Conservation (phyloP, 257 asterid genomes). For the Eucommia ulmoides region DNA sequence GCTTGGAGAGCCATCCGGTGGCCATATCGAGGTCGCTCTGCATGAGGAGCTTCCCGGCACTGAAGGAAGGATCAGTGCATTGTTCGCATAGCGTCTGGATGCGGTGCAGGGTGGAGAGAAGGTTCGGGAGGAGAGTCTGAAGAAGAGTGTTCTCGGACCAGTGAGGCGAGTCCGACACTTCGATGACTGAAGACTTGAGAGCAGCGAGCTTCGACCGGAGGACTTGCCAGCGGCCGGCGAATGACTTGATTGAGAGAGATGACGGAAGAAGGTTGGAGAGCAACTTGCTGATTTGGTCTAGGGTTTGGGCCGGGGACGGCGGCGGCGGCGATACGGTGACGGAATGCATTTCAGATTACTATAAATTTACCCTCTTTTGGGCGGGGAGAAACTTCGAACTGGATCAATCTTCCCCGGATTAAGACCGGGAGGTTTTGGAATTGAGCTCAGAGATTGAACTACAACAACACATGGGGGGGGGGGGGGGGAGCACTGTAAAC, state of each 20-base stretch:
- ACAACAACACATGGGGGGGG: no score
- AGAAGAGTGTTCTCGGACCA: constrained; percentile 72
- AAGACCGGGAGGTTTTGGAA: no score
- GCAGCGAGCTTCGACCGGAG: constrained; percentile 51
- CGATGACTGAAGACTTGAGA: constrained; percentile 32
- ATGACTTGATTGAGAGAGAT: constrained; percentile 36
- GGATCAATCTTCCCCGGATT: no score
- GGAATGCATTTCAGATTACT: constrained; percentile 19
- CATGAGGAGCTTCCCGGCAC: constrained; percentile 81
- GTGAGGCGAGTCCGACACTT: constrained; percentile 51
- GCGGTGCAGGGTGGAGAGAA: constrained; percentile 51
- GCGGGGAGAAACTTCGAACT: no score
- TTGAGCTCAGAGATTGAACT: no score
- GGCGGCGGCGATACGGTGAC: constrained; percentile 24
- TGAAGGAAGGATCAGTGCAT: constrained; percentile 33
- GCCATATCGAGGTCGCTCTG: constrained; percentile 98
- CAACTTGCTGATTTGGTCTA: constrained; percentile 21
- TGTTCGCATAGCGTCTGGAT: constrained; percentile 32
- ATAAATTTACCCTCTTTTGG: constrained; percentile 17
- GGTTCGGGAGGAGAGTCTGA: constrained; percentile 37
- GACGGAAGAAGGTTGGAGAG: constrained; percentile 40
- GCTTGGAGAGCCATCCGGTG: constrained; percentile 64
- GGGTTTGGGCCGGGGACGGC: constrained; percentile 23
- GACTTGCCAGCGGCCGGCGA: constrained; percentile 63
- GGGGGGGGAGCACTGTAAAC: no score